These are phyloP conservation scores for Trichoderma atrobrunneum DNA, from an alignment of 2,329 filamentous ascomycete species.

Conservation along the genomic window DNA sequence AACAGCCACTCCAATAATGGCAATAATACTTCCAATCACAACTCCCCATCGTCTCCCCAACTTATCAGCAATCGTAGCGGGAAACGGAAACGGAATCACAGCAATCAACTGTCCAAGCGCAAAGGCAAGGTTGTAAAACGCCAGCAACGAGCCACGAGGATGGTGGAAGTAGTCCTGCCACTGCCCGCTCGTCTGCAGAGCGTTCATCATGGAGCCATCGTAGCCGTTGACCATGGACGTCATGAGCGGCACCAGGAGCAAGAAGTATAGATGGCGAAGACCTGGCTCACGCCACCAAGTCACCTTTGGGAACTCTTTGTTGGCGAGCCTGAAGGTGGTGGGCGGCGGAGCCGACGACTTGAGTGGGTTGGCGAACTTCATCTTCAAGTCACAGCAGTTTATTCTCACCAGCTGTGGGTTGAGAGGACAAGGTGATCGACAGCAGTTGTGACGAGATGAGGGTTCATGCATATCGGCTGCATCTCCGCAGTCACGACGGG, in stretches of 20 bases:
- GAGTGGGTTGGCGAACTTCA: background rate
- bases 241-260: slow-evolving; percentile 7
- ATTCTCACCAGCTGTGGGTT: background rate
- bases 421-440: background rate
- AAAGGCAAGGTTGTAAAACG: background rate
- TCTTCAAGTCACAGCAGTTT: background rate
- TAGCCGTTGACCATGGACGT: slow-evolving; percentile 9
- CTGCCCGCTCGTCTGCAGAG: slow-evolving; percentile 2
- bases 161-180: slow-evolving; percentile 15
- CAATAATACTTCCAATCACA: slow-evolving; percentile 6
- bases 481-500: background rate
- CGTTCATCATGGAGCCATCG: slow-evolving; percentile 18
- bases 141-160: slow-evolving; percentile 1
- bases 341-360: slow-evolving; percentile 3
- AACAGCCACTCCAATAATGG: slow-evolving; percentile 9
- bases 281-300: slow-evolving; percentile 10
- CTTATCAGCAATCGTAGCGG: slow-evolving; percentile 3
- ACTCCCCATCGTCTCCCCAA: slow-evolving; percentile 1
- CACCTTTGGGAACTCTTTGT: slow-evolving; percentile 2
- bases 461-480: background rate
- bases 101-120: background rate
- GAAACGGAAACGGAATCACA: slow-evolving; percentile 3
- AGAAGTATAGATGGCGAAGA: background rate
- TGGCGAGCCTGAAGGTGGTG: slow-evolving; percentile 5
- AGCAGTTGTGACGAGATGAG: background rate